These are phyloP conservation scores for Penicillium lagena DNA, from an alignment of 495 filamentous ascomycete species.

Conservation along the genomic window DNA sequence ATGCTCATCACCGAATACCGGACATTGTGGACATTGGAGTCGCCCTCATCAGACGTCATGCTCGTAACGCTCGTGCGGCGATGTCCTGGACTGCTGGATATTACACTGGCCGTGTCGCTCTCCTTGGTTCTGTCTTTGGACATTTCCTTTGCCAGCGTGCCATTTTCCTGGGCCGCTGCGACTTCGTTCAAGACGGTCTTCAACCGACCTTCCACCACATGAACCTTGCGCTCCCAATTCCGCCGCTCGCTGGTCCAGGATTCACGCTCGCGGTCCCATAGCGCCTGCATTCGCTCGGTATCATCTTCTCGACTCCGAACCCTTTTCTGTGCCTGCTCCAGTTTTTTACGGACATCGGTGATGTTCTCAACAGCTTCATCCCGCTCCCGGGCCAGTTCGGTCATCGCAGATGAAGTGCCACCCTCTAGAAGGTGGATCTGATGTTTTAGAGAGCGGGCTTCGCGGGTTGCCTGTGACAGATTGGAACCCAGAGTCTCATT, in stretches of 20 bases:
- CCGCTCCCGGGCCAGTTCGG: slow-evolving; percentile 75
- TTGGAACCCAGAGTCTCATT: slow-evolving; percentile 60
- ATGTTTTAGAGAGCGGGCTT: slow-evolving; percentile 73
- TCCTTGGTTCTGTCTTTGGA: slow-evolving; percentile 36
- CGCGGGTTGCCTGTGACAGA: slow-evolving; percentile 57
- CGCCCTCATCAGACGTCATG: slow-evolving; percentile 55
- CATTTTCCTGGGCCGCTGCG: slow-evolving; percentile 60
- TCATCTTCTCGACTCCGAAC: slow-evolving; percentile 79
- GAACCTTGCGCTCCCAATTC: slow-evolving; percentile 71
- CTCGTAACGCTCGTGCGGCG: slow-evolving; percentile 51
- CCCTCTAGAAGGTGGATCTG: slow-evolving; percentile 82
- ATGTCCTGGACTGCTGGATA: slow-evolving; percentile 61
- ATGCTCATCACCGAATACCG: slow-evolving; percentile 62
- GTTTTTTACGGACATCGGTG: slow-evolving; percentile 66
- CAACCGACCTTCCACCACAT: slow-evolving; percentile 80
- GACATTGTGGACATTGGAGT: slow-evolving; percentile 23
- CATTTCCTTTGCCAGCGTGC: slow-evolving; percentile 15
- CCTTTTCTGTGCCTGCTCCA: slow-evolving; percentile 74
- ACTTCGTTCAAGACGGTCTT: slow-evolving; percentile 81
- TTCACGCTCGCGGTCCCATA: slow-evolving; percentile 78
- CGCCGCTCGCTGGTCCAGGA: slow-evolving; percentile 76
- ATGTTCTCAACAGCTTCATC: slow-evolving; percentile 75
- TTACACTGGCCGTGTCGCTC: slow-evolving; percentile 73
- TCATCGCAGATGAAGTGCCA: slow-evolving; percentile 75
- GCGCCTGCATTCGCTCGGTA: slow-evolving; percentile 61